These are phyloP conservation scores for Gymnopus androsaceus DNA, from an alignment of 1,284 basidiomycete species.

Conservation along the genomic window DNA sequence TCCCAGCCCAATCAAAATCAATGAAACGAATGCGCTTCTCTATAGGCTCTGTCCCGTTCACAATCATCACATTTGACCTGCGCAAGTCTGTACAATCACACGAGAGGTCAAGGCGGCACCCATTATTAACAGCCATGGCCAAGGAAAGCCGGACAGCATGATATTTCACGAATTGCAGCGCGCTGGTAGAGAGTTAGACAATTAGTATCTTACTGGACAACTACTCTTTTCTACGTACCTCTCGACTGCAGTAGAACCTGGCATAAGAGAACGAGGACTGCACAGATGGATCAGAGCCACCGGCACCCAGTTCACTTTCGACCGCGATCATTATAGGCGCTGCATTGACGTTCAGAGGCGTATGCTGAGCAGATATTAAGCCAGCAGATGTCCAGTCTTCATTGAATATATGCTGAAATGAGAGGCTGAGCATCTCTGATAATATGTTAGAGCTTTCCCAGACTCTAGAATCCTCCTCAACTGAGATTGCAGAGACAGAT, in stretches of 20 bases:
- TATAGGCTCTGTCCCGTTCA: background rate
- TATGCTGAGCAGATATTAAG: background rate
- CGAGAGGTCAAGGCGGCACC: constrained; percentile 15
- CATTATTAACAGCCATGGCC: constrained; percentile 14
- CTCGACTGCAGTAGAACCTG: constrained; percentile 3
- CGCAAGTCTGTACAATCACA: constrained; percentile 15
- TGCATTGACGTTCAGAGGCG: constrained; percentile 1
- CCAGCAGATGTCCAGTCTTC: constrained; percentile 4
- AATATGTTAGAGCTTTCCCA: background rate
- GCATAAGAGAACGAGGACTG: constrained; percentile 13
- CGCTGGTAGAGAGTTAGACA: background rate
- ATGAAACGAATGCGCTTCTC: constrained; percentile 7
- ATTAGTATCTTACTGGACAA: background rate
- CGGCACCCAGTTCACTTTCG: constrained; percentile 11
- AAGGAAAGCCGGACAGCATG: constrained; percentile 14
- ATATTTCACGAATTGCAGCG: constrained; percentile 2
- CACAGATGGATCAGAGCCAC: constrained; percentile 16
- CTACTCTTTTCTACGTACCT: constrained; percentile 1
- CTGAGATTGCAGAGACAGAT: background rate
- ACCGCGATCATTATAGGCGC: constrained; percentile 4
- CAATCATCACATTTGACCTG: constrained; percentile 13
- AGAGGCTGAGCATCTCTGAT: constrained; percentile 1
- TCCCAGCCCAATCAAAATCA: constrained; percentile 19
- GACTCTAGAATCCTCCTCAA: constrained; percentile 3
- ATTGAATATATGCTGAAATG: constrained; percentile 1